Base-by-base conservation (phyloP, 805 yeast species). In the Candida saitoana region DNA sequence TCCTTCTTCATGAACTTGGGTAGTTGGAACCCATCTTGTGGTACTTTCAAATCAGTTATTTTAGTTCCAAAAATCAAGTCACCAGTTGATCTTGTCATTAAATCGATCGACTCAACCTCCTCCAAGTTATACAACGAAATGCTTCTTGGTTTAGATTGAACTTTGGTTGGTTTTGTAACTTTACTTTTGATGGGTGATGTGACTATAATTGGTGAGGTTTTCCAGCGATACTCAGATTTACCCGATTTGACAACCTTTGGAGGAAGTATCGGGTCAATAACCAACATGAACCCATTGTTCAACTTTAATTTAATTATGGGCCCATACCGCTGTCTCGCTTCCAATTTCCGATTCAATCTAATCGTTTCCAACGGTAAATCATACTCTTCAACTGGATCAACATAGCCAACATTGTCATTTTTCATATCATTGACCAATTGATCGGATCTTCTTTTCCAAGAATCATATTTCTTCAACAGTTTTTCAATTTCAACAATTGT, bases 401-500 rank as follows among this genome's bases (percentile, higher is more conserved):
- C 49, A 14, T 20, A 40, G 9, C 17, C 32, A 3, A 27, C 17
- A 5, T 47, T 50, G 19, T 36, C 48, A 12, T 43, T 49, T 41
- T 55, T 57, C 16, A 55, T 62, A 19, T 55, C 63, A 36, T 44
- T 51, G 37, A 49, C 59, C 46, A 59, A 63, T 32, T 19, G 41
- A 16, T 51, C 61, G 19, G 52, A 63, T 54, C 64, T 55, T 44
- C 43, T 52, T 48, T 59, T 67, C 76, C 65, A 76, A 41, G 49
- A 55, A 34, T 50, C 68, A 45, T 63, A 68, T 43, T 69, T 72
- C 17, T 47, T 33, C 5, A 73, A 47, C 34, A 71, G 56, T 31
- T 64, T 57, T 18, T 57, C 51, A 29, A 77, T 60, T 45, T 79
- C 84, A 11, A 59, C 56, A 2, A 76, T 56, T 1, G 90, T 82